phyloP scores from a whole-genome alignment of 1,284 basidiomycete species.

The Ceratobasidium sp. region DNA sequence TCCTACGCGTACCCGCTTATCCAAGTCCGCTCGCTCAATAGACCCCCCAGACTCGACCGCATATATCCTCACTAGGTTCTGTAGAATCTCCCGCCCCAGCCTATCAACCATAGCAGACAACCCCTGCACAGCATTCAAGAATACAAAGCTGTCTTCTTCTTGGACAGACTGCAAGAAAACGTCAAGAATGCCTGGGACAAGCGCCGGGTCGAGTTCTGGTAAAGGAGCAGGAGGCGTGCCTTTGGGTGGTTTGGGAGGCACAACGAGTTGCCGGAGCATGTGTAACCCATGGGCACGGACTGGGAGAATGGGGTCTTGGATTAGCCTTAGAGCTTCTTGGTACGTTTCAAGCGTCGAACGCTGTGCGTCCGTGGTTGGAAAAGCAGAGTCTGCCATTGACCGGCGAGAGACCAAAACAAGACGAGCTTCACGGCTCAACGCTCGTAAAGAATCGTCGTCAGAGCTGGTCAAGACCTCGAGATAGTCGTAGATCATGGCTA shows the following conservation, averaged over 20 bases:
- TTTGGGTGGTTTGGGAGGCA: constrained; percentile 46
- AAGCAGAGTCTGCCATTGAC: constrained; percentile 62
- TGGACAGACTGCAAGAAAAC: constrained; percentile 88
- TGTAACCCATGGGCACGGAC: constrained; percentile 93
- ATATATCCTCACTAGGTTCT: constrained; percentile 72
- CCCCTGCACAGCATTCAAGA: constrained; percentile 92
- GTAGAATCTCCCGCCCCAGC: constrained; percentile 78
- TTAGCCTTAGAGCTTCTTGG: constrained; percentile 85
- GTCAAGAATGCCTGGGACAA: constrained; percentile 85
- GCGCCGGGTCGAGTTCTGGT: constrained; percentile 62
- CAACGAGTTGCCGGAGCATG: constrained; percentile 80
- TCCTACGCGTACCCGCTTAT: constrained; percentile 82
- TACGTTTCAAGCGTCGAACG: constrained; percentile 69
- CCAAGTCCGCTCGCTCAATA: constrained; percentile 74
- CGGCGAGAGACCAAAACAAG: constrained; percentile 83
- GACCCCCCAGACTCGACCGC: constrained; percentile 56
- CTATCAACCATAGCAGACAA: constrained; percentile 83
- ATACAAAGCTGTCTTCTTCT: constrained; percentile 95
- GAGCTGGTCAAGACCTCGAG: constrained; percentile 65
- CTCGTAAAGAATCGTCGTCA: constrained; percentile 62
- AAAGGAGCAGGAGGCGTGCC: constrained; percentile 48
- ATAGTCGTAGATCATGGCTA: constrained; percentile 76
- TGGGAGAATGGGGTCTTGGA: constrained; percentile 94
- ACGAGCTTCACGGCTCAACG: constrained; percentile 77
- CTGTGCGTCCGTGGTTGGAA: constrained; percentile 55